These are phyloP conservation scores for Halenospora varia DNA, from an alignment of 495 filamentous ascomycete genomes.

Conservation along the genomic window DNA sequence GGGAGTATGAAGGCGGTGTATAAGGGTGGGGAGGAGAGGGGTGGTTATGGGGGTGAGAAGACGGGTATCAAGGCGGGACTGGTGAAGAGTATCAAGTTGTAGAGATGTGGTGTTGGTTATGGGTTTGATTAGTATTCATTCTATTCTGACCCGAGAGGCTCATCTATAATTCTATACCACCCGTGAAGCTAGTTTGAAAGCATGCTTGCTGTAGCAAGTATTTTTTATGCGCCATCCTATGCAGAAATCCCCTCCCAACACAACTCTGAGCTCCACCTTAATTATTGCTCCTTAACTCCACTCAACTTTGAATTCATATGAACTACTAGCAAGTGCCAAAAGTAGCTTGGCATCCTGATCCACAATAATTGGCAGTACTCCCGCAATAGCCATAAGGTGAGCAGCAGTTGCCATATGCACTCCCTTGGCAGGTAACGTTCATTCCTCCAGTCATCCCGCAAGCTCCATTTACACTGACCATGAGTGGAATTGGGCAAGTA, in stretches of 20 bases:
- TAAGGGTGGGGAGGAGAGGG: conserved; percentile 80
- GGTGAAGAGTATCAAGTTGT: conserved; percentile 92
- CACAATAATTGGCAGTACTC: neutral
- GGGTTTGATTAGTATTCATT: neutral
- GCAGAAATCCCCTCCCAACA: no score
- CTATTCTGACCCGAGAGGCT: neutral
- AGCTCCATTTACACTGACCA: neutral
- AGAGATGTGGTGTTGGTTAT: neutral
- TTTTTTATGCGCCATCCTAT: no score
- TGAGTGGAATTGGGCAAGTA: neutral
- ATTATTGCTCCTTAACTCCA: neutral
- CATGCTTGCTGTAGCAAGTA: no score
- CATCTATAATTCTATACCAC: neutral
- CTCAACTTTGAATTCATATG: neutral
- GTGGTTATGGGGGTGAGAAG: conserved; percentile 87
- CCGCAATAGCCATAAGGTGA: conserved; percentile 7
- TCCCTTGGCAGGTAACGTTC: neutral
- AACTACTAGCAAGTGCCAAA: neutral
- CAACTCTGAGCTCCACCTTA: no score
- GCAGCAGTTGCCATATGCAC: conserved; percentile 2
- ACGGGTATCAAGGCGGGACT: conserved; percentile 93
- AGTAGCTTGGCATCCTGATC: neutral
- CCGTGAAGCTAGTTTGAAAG: no score
- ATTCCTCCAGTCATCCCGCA: conserved; percentile 4
- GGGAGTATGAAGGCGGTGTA: conserved; percentile 76